Percentiles rank a stretch among this genome's conserved stretches.
These are phyloP conservation scores for Sordaria brevicollis DNA, from an alignment of 495 filamentous ascomycete species.

Conservation along the genomic window DNA sequence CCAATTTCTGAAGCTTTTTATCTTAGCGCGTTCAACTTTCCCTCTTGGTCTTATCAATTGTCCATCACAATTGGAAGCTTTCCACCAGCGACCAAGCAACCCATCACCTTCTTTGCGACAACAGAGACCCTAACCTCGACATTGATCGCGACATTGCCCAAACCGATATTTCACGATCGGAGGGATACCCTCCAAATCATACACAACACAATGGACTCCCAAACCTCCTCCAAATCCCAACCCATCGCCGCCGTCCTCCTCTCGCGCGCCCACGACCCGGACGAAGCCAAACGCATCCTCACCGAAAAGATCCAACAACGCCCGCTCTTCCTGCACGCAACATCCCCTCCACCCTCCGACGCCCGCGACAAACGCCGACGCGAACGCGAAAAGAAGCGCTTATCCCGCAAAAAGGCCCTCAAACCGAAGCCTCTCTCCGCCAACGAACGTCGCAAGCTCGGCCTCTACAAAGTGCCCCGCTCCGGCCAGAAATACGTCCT, in stretches of 20 bases:
- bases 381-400: conserved; percentile 42
- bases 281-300: conserved; percentile 59
- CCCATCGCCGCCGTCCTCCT: conserved; percentile 59
- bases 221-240: conserved; percentile 14
- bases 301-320: conserved; percentile 72
- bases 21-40: background rate
- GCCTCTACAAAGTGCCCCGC: conserved; percentile 63
- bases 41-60: background rate
- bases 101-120: background rate
- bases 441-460: conserved; percentile 59
- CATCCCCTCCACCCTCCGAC: conserved; percentile 51
- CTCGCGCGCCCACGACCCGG: conserved; percentile 60
- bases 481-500: conserved; percentile 59
- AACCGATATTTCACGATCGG: background rate
- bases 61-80: background rate
- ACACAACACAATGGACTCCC: conserved; percentile 5
- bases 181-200: background rate
- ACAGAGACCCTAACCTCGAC: background rate
- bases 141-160: background rate
- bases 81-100: too few relatives aligned
- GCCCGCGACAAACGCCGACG: conserved; percentile 55
- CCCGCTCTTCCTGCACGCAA: conserved; percentile 68
- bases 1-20: background rate
- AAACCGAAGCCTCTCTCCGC: conserved; percentile 74
- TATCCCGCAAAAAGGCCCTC: conserved; percentile 44